Conservation (phyloP, 202 grass and related monocot species). For the Brachypodium distachyon region DNA sequence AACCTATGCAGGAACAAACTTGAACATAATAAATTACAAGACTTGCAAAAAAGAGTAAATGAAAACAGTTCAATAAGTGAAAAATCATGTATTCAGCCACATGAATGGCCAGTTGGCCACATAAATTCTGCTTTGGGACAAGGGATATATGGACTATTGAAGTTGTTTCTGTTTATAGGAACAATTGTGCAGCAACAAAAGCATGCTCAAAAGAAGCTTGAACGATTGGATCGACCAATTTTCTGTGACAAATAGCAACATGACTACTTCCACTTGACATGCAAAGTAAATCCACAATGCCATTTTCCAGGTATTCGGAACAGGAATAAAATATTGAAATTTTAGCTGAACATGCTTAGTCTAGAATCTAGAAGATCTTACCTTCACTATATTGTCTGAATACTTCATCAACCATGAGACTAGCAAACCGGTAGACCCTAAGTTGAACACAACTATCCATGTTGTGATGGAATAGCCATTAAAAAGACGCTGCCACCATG, state of each 20-base stretch:
- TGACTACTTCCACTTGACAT: neutral
- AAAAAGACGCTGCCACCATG: conserved; percentile 89
- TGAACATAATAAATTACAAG: neutral
- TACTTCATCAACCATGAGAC: conserved; percentile 99
- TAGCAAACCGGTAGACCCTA: conserved; percentile 88
- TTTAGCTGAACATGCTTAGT: neutral
- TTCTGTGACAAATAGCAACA: neutral
- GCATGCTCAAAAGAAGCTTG: neutral
- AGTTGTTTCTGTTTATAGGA: neutral
- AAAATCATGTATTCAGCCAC: no score
- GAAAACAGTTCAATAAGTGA: no score
- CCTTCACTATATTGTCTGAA: conserved; percentile 99
- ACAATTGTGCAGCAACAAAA: conserved; percentile 12
- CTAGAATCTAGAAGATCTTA: conserved; percentile 10
- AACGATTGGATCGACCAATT: neutral
- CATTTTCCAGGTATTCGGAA: conserved; percentile 10
- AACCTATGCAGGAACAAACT: neutral
- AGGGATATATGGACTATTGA: neutral
- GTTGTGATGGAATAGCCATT: conserved; percentile 84
- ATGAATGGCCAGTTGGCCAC: no score
- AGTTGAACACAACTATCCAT: conserved; percentile 93
- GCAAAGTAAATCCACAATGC: neutral
- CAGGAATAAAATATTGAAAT: neutral
- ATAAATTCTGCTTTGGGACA: no score
- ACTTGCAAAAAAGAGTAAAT: neutral